phyloP scores from a whole-genome alignment of 148 eudicot genomes.

The Chenopodium suecicum region DNA sequence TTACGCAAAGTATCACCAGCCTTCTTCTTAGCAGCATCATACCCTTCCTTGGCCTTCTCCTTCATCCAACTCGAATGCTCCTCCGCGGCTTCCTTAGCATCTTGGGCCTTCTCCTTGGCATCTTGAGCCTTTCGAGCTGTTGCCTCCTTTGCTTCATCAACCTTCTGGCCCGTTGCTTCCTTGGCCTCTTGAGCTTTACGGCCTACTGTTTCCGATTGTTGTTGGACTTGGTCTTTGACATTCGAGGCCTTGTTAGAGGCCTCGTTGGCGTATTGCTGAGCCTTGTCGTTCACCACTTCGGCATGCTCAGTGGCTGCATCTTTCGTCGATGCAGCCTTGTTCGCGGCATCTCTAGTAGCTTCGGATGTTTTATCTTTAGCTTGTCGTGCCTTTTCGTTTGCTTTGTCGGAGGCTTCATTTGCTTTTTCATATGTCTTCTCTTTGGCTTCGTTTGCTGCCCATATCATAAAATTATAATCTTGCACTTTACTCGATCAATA shows the following conservation, averaged over 20 bases:
- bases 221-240: slow-evolving; percentile 19
- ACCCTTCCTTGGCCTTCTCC: slow-evolving; percentile 29
- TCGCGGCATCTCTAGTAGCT: slow-evolving; percentile 9
- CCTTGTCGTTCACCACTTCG: slow-evolving; percentile 22
- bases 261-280: slow-evolving; percentile 9
- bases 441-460: background rate
- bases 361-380: slow-evolving; percentile 18
- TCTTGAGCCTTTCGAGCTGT: slow-evolving; percentile 14
- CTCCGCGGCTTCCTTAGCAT: background rate
- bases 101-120: slow-evolving; percentile 14
- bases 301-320: slow-evolving; percentile 18
- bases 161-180: slow-evolving; percentile 5
- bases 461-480: background rate
- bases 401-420: slow-evolving; percentile 13
- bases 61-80: slow-evolving; percentile 22
- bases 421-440: slow-evolving; percentile 18
- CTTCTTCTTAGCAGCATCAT: slow-evolving; percentile 24
- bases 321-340: slow-evolving; percentile 18
- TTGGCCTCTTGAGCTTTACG: slow-evolving; percentile 15
- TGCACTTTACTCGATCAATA: too few species aligned
- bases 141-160: slow-evolving; percentile 19
- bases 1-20: slow-evolving; percentile 25
- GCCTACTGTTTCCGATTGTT: background rate
- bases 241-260: slow-evolving; percentile 14
- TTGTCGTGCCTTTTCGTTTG: slow-evolving; percentile 20